Evolutionary conservation across 495 filamentous ascomycete species (phyloP), one percentile per base, ranked within the genome.

Genomic region (Cryomyces antarcticus): DNA sequence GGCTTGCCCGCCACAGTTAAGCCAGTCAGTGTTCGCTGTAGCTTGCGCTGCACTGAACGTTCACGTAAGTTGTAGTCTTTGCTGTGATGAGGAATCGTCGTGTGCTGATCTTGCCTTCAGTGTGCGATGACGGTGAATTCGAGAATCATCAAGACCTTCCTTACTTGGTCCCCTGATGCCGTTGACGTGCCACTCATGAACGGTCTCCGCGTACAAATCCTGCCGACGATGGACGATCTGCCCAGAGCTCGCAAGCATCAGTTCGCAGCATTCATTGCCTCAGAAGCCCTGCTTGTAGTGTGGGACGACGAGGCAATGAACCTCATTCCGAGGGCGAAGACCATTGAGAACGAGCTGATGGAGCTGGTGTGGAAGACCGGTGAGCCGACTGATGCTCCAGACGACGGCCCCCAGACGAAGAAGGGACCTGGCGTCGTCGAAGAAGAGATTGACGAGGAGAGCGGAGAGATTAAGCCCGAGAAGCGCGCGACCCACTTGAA

Each of bases 51-150:
- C 75, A 24, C 64, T 86, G 45, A 82, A 83, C 53, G 67, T 80
- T 47, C 73, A 78, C 57, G 38, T 39, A 13, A 12, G 38, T 17
- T 28, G 9, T 24, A 24, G 17, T 24, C 17, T 24, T 24, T 24
- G 17, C 17, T 24, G 33, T 35, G 33, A 9, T 9, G 12, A 9
- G 1, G 3, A 9, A 9, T 35, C 33, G 1, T 42, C 13, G n/a
- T 2, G 28, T 17, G 41, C 28, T 37, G 11, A 11, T 7, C 17
- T 17, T 6, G 17, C 54, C 43, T 28, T 37, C 51, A 82, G 75
- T 74, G 68, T 52, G 78, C 79, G n/a, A 83, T 83, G 77, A 84
- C 80, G 6, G 70, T 84, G 41, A 79, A 78, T 52, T 83, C 80
- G 4, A 57, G 78, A 52, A 74, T 82, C 33, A 78, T 84, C 60